phyloP scores from a whole-genome alignment of 331 rosid species.

The Telfairia occidentalis region DNA sequence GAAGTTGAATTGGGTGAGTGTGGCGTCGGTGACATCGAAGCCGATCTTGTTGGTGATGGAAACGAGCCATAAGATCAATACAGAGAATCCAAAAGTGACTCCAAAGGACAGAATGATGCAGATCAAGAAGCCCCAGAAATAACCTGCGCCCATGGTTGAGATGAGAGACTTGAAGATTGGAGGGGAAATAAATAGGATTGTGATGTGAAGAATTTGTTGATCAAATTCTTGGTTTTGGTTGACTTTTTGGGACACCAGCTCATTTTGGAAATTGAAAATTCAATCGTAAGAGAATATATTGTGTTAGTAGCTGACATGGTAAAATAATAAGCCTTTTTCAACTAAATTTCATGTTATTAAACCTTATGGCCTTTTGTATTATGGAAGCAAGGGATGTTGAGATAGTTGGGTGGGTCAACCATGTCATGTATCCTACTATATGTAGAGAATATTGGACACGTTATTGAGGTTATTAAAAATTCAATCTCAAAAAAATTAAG shows the following conservation, averaged over 20 bases:
- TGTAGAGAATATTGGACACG: background rate
- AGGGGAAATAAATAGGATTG: background rate
- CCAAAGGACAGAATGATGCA: background rate
- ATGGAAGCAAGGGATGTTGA: background rate
- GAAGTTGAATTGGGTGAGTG: constrained; percentile 47
- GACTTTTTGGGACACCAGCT: background rate
- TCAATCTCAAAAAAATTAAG: background rate
- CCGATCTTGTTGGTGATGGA: constrained; percentile 53
- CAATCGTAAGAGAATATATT: background rate
- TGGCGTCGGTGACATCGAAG: constrained; percentile 46
- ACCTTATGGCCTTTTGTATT: background rate
- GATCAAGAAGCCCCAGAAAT: background rate
- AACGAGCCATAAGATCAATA: constrained; percentile 49
- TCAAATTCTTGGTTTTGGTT: background rate
- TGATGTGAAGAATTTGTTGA: background rate
- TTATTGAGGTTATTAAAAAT: background rate
- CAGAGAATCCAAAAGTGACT: constrained; percentile 13
- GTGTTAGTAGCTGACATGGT: background rate
- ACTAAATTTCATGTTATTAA: background rate
- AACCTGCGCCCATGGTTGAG: background rate
- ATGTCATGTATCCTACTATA: background rate
- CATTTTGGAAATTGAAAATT: background rate
- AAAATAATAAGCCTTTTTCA: background rate
- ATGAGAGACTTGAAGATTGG: background rate
- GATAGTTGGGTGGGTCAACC: background rate